phyloP scores from a whole-genome alignment of 2,329 filamentous ascomycete species.

The Neofusicoccum sp. region DNA sequence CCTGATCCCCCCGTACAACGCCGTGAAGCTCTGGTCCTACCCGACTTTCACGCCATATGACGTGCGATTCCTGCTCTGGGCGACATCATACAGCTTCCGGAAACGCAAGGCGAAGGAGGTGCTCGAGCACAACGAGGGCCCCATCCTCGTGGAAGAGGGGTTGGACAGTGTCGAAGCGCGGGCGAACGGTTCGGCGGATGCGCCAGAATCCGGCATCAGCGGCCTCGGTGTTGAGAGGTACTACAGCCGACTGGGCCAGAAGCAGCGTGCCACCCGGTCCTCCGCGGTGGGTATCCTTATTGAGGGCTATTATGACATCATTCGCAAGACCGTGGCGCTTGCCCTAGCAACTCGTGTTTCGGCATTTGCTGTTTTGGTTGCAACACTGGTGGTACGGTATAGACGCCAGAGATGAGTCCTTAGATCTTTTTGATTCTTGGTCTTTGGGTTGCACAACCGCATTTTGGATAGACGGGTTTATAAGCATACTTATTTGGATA shows the following conservation, averaged over 20 bases:
- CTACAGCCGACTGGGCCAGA: slow-evolving; percentile 34
- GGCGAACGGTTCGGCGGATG: slow-evolving; percentile 26
- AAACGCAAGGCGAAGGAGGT: slow-evolving; percentile 28
- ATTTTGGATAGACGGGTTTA: background rate
- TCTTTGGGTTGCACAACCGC: background rate
- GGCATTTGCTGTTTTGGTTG: slow-evolving; percentile 1
- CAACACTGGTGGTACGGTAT: background rate
- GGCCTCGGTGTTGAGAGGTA: slow-evolving; percentile 44
- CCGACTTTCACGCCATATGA: slow-evolving; percentile 66
- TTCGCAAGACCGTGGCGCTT: slow-evolving; percentile 46
- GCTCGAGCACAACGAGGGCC: background rate
- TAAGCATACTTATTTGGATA: background rate
- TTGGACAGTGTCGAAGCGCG: slow-evolving; percentile 26
- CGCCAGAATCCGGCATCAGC: slow-evolving; percentile 43
- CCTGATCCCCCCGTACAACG: slow-evolving; percentile 62
- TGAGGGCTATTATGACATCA: slow-evolving; percentile 54
- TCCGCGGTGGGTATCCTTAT: slow-evolving; percentile 49
- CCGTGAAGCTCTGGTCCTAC: slow-evolving; percentile 64
- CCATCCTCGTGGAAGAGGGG: slow-evolving; percentile 25
- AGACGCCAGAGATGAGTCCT: slow-evolving; percentile 1
- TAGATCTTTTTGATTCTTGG: background rate
- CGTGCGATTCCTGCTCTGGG: slow-evolving; percentile 57
- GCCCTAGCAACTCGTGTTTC: slow-evolving; percentile 40
- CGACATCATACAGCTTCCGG: slow-evolving; percentile 58
- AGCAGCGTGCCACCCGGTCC: slow-evolving; percentile 38